Evolutionary conservation across 768 basidiomycete species (phyloP).

Genomic region (Pleurotus tuber-regium): DNA sequence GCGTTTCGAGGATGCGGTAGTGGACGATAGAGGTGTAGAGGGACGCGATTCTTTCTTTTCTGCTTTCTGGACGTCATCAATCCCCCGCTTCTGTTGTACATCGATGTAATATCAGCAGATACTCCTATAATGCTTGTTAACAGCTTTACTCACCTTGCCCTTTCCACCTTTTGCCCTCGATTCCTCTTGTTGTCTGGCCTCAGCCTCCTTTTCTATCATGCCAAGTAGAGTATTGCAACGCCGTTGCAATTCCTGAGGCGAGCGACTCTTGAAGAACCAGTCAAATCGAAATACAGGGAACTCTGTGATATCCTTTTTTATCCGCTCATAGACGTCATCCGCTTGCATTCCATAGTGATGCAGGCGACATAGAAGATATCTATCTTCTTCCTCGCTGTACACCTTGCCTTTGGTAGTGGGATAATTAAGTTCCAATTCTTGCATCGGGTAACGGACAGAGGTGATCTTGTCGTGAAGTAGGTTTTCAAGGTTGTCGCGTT

Average conservation of each 20-base stretch:
- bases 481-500: constrained; percentile 75
- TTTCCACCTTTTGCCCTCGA: constrained; percentile 57
- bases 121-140: constrained; percentile 2
- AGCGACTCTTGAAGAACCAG: constrained; percentile 97
- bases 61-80: constrained; percentile 58
- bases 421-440: constrained; percentile 94
- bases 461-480: constrained; percentile 81
- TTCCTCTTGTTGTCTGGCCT: constrained; percentile 63
- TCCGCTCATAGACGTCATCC: constrained; percentile 90
- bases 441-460: constrained; percentile 88
- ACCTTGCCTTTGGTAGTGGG: constrained; percentile 96
- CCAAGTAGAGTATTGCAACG: constrained; percentile 83
- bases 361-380: constrained; percentile 88
- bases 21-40: constrained; percentile 53
- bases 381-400: constrained; percentile 95
- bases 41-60: constrained; percentile 59
- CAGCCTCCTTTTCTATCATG: constrained; percentile 94
- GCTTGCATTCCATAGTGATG: constrained; percentile 87
- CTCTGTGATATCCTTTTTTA: constrained; percentile 95
- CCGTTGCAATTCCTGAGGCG: constrained; percentile 83
- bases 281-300: constrained; percentile 97
- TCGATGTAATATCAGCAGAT: neutral
- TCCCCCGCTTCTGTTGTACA: constrained; percentile 58
- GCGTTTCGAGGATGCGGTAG: constrained; percentile 50
- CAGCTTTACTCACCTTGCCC: constrained; percentile 53